phyloP scores from a whole-genome alignment of 2,329 filamentous ascomycete genomes.

The Dactylonectria estremocensis region DNA sequence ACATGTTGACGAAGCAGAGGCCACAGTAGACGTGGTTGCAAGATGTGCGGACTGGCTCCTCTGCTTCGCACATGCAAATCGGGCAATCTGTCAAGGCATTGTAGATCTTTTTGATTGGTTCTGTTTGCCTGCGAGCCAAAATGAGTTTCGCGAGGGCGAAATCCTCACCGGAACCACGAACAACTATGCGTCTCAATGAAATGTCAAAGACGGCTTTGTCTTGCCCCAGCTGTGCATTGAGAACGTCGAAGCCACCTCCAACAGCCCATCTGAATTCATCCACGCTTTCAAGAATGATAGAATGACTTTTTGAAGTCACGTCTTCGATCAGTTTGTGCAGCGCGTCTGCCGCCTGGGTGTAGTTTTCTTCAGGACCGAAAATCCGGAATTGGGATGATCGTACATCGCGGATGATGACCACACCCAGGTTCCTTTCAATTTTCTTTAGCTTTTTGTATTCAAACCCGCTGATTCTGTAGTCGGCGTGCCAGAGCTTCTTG shows the following conservation, averaged over 20 bases:
- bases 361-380: constrained; percentile 15
- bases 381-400: constrained; percentile 21
- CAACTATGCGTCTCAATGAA: constrained; percentile 50
- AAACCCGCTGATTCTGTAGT: constrained; percentile 1
- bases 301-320: constrained; percentile 6
- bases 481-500: constrained; percentile 14
- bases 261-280: constrained; percentile 50
- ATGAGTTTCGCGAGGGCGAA: background rate
- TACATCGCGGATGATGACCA: constrained; percentile 30
- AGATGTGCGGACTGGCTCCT: constrained; percentile 10
- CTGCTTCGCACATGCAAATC: constrained; percentile 8
- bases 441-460: constrained; percentile 3
- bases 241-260: constrained; percentile 51
- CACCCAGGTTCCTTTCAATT: constrained; percentile 15
- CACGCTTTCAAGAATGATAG: constrained; percentile 47
- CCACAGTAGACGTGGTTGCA: constrained; percentile 17
- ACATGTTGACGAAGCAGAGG: constrained; percentile 11
- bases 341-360: constrained; percentile 4
- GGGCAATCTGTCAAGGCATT: background rate
- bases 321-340: constrained; percentile 2
- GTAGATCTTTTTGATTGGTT: background rate
- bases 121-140: background rate
- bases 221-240: constrained; percentile 46
- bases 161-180: constrained; percentile 44
- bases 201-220: constrained; percentile 52